phyloP scores from a whole-genome alignment of 805 yeast species.

The Candida ponderosae region DNA sequence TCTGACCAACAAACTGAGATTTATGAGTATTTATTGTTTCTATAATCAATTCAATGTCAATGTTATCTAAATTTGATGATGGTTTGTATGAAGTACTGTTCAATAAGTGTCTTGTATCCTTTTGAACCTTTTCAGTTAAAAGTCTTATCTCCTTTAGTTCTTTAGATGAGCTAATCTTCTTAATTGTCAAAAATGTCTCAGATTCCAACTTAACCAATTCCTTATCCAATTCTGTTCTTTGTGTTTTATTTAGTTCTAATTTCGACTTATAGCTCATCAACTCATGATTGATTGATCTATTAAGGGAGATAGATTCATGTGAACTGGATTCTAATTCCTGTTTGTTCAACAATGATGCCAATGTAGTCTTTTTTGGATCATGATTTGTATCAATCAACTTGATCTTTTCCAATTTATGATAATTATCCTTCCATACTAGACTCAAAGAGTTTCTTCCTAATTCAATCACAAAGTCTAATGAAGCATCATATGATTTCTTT shows the following conservation, averaged over 20 bases:
- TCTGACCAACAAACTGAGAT: slow-evolving; percentile 20
- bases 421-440: slow-evolving; percentile 11
- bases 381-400: slow-evolving; percentile 5
- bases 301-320: slow-evolving; percentile 15
- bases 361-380: not conserved
- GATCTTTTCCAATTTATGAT: slow-evolving; percentile 3
- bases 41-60: slow-evolving; percentile 14
- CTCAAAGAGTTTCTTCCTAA: slow-evolving; percentile 34
- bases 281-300: slow-evolving; percentile 13
- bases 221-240: slow-evolving; percentile 27
- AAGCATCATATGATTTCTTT: slow-evolving; percentile 34
- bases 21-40: slow-evolving; percentile 18
- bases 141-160: slow-evolving; percentile 11
- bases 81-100: slow-evolving; percentile 1
- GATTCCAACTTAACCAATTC: slow-evolving; percentile 34
- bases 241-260: slow-evolving; percentile 30
- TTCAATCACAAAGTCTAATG: slow-evolving; percentile 28
- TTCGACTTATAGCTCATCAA: slow-evolving; percentile 21
- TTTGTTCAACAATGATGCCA: slow-evolving; percentile 9
- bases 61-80: slow-evolving; percentile 8
- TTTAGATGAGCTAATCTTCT: slow-evolving; percentile 11
- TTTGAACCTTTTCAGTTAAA: slow-evolving; percentile 13
- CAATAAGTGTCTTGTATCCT: slow-evolving; percentile 15
- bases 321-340: slow-evolving; percentile 19
- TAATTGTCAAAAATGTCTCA: slow-evolving; percentile 24